phyloP scores from a whole-genome alignment of 768 basidiomycete genomes.

The Cyathus striatus region DNA sequence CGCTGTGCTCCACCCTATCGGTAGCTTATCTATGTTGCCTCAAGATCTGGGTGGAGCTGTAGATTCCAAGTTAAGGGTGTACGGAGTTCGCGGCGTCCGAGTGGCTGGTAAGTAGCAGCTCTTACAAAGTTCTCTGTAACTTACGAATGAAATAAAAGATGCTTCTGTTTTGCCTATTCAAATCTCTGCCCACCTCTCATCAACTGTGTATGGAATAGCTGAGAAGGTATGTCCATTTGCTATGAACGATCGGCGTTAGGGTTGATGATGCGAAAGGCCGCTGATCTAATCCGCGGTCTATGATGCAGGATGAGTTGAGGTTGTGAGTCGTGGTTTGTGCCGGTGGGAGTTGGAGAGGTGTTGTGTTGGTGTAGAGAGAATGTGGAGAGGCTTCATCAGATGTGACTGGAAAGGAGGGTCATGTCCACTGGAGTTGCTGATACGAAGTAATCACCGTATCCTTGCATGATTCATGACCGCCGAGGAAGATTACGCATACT shows the following conservation, averaged over 20 bases:
- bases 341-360: too few species aligned
- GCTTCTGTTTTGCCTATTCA: neutral
- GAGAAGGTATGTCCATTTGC: neutral
- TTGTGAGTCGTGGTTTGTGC: too few species aligned
- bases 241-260: neutral
- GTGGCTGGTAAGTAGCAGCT: conserved; percentile 1
- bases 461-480: too few species aligned
- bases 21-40: neutral
- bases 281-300: neutral
- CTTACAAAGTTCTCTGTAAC: too few species aligned
- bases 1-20: neutral
- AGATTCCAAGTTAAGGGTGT: neutral
- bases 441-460: too few species aligned
- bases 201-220: neutral
- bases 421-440: too few species aligned
- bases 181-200: neutral
- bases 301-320: too few species aligned
- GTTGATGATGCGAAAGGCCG: neutral
- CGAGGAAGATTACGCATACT: too few species aligned
- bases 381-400: too few species aligned
- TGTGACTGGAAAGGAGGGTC: too few species aligned
- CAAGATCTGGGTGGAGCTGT: neutral
- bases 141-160: too few species aligned
- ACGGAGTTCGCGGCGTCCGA: neutral
- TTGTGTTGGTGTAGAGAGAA: too few species aligned